Evolutionary conservation across 306 rosid species (phyloP).

Genomic region (Crataegus laevigata): DNA sequence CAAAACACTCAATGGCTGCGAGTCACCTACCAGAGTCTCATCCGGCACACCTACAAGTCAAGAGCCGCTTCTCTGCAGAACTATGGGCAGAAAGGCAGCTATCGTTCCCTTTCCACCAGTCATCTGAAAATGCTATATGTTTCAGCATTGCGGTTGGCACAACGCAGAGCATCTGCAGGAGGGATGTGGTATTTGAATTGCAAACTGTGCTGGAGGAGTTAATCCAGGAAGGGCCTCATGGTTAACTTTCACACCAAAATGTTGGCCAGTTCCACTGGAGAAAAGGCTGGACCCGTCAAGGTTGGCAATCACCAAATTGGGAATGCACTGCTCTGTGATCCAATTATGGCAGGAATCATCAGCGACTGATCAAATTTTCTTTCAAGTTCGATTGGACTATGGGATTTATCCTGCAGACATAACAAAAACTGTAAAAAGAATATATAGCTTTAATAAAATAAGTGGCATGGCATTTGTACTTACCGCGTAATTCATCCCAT

Average conservation of each 20-base stretch:
- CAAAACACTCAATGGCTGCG: slow-evolving; percentile 11
- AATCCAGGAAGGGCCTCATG: slow-evolving; percentile 25
- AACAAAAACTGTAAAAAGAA: slow-evolving; percentile 10
- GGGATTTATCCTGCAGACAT: slow-evolving; percentile 48
- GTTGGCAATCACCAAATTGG: slow-evolving; percentile 1
- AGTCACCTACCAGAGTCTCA: slow-evolving; percentile 20
- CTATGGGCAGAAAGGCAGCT: neutral
- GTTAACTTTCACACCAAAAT: slow-evolving; percentile 24
- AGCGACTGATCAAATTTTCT: slow-evolving; percentile 37
- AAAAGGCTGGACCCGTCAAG: slow-evolving; percentile 23
- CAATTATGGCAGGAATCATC: slow-evolving; percentile 17
- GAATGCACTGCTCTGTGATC: slow-evolving; percentile 10
- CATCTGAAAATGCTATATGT: slow-evolving; percentile 21
- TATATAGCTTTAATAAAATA: neutral
- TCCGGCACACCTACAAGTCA: neutral
- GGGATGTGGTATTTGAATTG: slow-evolving; percentile 16
- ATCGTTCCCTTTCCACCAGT: slow-evolving; percentile 9
- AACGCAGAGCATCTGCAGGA: neutral
- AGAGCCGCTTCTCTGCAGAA: slow-evolving; percentile 9
- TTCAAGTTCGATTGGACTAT: slow-evolving; percentile 45
- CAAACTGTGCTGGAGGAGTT: slow-evolving; percentile 21
- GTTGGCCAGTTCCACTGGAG: slow-evolving; percentile 30
- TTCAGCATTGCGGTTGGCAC: neutral
- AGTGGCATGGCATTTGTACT: slow-evolving; percentile 11
- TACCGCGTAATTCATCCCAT: slow-evolving; percentile 38